Conservation (phyloP, 164 flowering plant species). For the Saururus chinensis region DNA sequence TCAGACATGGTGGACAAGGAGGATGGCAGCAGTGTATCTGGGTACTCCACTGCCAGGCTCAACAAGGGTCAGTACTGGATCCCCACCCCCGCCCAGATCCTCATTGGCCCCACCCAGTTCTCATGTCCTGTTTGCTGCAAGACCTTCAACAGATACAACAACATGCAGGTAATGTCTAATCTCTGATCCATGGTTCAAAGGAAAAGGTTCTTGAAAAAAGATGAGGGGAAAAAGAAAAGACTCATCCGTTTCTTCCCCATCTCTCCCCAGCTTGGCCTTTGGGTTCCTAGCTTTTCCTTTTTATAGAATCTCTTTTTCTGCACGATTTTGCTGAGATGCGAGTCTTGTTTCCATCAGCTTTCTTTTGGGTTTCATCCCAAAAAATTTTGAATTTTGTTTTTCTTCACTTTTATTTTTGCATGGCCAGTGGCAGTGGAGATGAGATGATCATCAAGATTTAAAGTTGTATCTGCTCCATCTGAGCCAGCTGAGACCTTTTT, state of each 20-base stretch:
- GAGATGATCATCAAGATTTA: too few relatives aligned
- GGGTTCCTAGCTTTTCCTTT: constrained; percentile 49
- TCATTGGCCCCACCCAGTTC: constrained; percentile 95
- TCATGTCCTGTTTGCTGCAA: constrained; percentile 95
- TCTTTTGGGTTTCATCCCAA: constrained; percentile 3
- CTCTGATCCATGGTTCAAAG: neutral
- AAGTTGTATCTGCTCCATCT: constrained; percentile 14
- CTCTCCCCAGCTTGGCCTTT: too few relatives aligned
- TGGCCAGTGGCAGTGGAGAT: neutral
- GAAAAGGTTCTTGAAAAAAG: neutral
- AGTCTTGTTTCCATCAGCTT: constrained; percentile 15
- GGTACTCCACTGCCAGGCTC: constrained; percentile 28
- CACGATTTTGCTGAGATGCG: constrained; percentile 15
- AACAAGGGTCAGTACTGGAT: constrained; percentile 94
- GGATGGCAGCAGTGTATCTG: constrained; percentile 20
- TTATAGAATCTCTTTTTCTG: constrained; percentile 62
- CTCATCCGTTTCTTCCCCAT: neutral
- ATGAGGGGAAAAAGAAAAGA: neutral
- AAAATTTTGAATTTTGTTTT: neutral
- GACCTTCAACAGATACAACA: constrained; percentile 96
- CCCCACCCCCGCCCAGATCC: constrained; percentile 89
- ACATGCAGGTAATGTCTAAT: constrained; percentile 29
- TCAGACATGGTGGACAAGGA: constrained; percentile 21
- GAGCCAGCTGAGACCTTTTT: constrained; percentile 21
- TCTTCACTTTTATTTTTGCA: neutral